A percentile compares a stretch with the other conserved stretches of the same genome.
These are phyloP conservation scores for Xylaria digitata DNA, from an alignment of 2,329 filamentous ascomycete genomes.

Conservation along the genomic window DNA sequence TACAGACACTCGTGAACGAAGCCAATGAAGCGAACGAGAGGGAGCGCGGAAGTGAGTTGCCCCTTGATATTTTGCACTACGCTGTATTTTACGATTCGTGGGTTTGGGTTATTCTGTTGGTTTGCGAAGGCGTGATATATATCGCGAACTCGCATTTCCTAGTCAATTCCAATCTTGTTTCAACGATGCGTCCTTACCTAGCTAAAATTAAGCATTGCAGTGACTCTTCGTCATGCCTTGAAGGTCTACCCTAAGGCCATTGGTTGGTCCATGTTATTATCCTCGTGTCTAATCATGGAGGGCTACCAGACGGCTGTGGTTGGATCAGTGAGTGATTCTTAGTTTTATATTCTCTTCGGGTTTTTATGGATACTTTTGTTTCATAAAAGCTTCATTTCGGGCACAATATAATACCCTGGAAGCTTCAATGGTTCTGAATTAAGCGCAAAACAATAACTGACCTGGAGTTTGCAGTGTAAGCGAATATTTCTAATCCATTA, in stretches of 20 bases:
- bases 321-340: conserved; percentile 38
- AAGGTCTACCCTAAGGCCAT: conserved; percentile 59
- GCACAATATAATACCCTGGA: no score
- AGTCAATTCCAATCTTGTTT: neutral
- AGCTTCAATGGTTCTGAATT: no score
- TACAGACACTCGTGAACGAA: conserved; percentile 48
- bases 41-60: conserved; percentile 49
- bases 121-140: neutral
- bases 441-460: neutral
- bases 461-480: conserved; percentile 38
- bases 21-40: conserved; percentile 55
- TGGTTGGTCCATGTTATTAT: conserved; percentile 57
- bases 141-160: neutral
- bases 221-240: conserved; percentile 54
- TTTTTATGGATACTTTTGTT: neutral
- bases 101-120: neutral
- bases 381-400: no score
- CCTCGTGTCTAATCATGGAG: conserved; percentile 55
- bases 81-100: neutral
- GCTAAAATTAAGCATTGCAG: conserved; percentile 18
- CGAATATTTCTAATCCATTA: neutral
- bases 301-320: conserved; percentile 48
- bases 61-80: neutral
- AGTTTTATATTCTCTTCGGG: neutral
- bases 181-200: neutral